Base-by-base conservation (phyloP, 2,329 filamentous ascomycete genomes). In the Colletotrichum somersetense region DNA sequence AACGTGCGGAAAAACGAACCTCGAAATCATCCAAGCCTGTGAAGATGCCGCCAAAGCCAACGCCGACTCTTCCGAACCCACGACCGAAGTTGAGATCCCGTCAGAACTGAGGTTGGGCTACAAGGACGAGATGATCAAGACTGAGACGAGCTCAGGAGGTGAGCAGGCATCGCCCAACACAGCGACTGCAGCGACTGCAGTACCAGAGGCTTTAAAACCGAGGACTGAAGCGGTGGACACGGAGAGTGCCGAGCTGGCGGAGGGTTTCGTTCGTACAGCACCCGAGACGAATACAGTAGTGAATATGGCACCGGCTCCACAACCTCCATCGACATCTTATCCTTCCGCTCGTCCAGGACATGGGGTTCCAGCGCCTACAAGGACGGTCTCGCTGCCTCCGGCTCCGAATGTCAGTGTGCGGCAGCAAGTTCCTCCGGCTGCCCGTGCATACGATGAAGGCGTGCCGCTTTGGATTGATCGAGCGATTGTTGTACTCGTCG, bases 401-500 rank as follows among this genome's bases (percentile, higher is more conserved):
- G 67, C 71, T 26, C 67, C 64, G 16, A 73, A 74, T 46, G 38
- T 66, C 12, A 56, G 40, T 35, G 52, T 64, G 26, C 62, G 62
- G 14, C 66, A 55, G 55, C 69, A 72, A 50, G 68, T 55, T 35
- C 62, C 55, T 57, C 68, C 67, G 12, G 55, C 61, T 35, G 53
- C 44, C 18, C 62, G 56, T 38, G 38, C 66, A 18, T 69, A 69
- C 64, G 72, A 85, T 64, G 86, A 88, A 38, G 88, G 85, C 2
- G 88, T 93, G 20, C 89, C 91, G 1, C 83, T 90, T 16, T 97
- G 94, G 92, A 86, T 97, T 23, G 95, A 97, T 80, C 89, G 93
- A 74, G 88, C 91, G 48, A 97, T 97, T 75, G 89, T 91, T 30
- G 91, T 89, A 8, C 82, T 97, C 23, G 84, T 93, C 0, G 86